Percentiles rank a stretch among this genome's conserved stretches.
phyloP scores from a whole-genome alignment of 108 stramenopile genomes.

The Skeletonema marinoi region DNA sequence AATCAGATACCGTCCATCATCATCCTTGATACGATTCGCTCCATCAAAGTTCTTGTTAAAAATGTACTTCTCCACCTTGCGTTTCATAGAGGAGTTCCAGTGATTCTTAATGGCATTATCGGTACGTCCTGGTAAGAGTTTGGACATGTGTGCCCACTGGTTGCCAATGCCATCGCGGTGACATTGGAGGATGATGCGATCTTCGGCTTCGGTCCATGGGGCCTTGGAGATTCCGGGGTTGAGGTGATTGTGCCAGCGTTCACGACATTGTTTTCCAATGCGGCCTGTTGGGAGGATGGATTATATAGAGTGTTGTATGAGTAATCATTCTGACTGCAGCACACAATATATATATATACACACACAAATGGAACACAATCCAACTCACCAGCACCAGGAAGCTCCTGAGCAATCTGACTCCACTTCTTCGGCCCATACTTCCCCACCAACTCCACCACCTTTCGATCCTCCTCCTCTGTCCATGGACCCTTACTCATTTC shows the following conservation, averaged over 20 bases:
- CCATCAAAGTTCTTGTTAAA: slow-evolving; percentile 51
- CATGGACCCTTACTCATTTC: slow-evolving; percentile 33
- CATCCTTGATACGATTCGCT: slow-evolving; percentile 38
- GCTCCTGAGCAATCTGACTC: slow-evolving; percentile 71
- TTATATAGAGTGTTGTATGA: slow-evolving; percentile 33
- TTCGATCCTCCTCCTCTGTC: slow-evolving; percentile 74
- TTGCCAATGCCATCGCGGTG: slow-evolving; percentile 82
- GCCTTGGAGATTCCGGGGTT: slow-evolving; percentile 92
- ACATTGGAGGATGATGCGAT: slow-evolving; percentile 78
- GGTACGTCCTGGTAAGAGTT: slow-evolving; percentile 86
- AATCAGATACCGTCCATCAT: slow-evolving; percentile 60
- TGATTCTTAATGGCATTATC: slow-evolving; percentile 99
- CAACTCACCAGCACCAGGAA: slow-evolving; percentile 53
- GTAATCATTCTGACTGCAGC: slow-evolving; percentile 40
- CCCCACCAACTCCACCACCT: slow-evolving; percentile 51
- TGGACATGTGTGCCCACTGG: slow-evolving; percentile 94
- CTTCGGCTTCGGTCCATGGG: slow-evolving; percentile 90
- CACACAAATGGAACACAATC: slow-evolving; percentile 60
- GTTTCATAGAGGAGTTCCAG: slow-evolving; percentile 95
- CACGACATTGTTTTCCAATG: slow-evolving; percentile 99
- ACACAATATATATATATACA: slow-evolving; percentile 50
- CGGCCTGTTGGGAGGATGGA: slow-evolving; percentile 73
- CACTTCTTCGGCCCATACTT: slow-evolving; percentile 80
- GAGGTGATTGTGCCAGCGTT: slow-evolving; percentile 99
- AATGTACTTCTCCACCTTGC: slow-evolving; percentile 85